Evolutionary conservation across 2,329 filamentous ascomycete species (phyloP), one percentile per base, ranked within the genome.

Genomic region (Fusarium scirpi): DNA sequence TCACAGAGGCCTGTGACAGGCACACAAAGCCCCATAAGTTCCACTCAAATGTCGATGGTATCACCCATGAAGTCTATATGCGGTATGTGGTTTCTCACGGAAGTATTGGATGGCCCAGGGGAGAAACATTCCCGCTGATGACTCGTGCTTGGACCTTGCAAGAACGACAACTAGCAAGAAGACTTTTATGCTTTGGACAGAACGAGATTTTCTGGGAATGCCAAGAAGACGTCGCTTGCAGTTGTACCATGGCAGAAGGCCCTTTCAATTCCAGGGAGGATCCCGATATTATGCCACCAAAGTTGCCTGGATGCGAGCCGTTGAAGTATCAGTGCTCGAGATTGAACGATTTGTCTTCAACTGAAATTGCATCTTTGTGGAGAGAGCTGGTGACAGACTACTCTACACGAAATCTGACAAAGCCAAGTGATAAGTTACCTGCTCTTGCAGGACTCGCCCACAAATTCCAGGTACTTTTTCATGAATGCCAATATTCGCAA

Each of bases 201-300:
- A 12, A 54, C 6, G 51, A 54, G 25, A 43, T 54, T 11, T 43
- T 54, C 10, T 54, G 51, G 51, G 51, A 54, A n/a, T 54, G 51
- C 38, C 38, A 24, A 4, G 51, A 54, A 20, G 51, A 54, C 43
- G 51, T 54, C 8, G 27, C 51, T 8, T 54, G 51, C 5, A 43
- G 16, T 5, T 54, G 51, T 15, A 24, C 38, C 5, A 43, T 54
- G 29, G 5, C n/a, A 54, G 51, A 54, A 8, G 51, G 25, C 4
- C 51, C 51, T 1, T 54, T 54, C n/a, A 53, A 53, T 22, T 25
- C 49, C 34, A 10, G 49, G 20, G 49, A 43, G 5, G 49, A 25
- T 34, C 32, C 32, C 2, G 32, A 8, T 18, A 34, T 34, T 18
- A 18, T 9, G 9, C 13, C 20, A 6, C 52, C 52, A 2, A 45